These are phyloP conservation scores for Cladophialophora exuberans DNA, from an alignment of 2,329 filamentous ascomycete genomes.

Conservation along the genomic window DNA sequence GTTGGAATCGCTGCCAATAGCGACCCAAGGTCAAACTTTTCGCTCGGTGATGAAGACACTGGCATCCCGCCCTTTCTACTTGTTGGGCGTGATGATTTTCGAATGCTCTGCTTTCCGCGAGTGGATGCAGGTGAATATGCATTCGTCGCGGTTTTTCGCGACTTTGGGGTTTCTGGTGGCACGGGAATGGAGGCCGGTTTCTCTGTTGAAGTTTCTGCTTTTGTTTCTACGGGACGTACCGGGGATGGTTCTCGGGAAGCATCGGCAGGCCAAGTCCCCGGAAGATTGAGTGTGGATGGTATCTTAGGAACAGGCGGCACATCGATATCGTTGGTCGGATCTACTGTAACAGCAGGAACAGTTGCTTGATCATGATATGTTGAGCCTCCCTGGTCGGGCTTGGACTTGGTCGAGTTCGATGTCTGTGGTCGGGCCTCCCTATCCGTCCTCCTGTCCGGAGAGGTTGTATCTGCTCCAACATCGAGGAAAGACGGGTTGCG, in stretches of 20 bases:
- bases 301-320: constrained; percentile 53
- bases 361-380: constrained; percentile 26
- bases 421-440: constrained; percentile 10
- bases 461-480: constrained; percentile 20
- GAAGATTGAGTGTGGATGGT: constrained; percentile 45
- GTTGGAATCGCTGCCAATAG: constrained; percentile 28
- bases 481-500: constrained; percentile 24
- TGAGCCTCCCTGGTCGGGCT: background rate
- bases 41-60: constrained; percentile 19
- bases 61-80: constrained; percentile 19
- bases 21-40: constrained; percentile 30
- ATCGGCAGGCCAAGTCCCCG: constrained; percentile 47
- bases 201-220: constrained; percentile 1
- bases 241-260: constrained; percentile 43
- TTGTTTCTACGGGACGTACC: constrained; percentile 15
- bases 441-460: background rate
- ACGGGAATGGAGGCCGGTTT: background rate
- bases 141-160: constrained; percentile 11
- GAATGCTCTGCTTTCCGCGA: constrained; percentile 17
- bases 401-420: constrained; percentile 2
- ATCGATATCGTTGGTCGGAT: constrained; percentile 32
- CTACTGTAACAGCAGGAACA: constrained; percentile 8
- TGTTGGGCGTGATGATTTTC: constrained; percentile 21
- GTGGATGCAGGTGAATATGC: constrained; percentile 12
- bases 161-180: constrained; percentile 9